Percentiles rank a stretch among this genome's conserved stretches.
These are phyloP conservation scores for Verticillium longisporum DNA, from an alignment of 2,329 filamentous ascomycete species.

Conservation along the genomic window DNA sequence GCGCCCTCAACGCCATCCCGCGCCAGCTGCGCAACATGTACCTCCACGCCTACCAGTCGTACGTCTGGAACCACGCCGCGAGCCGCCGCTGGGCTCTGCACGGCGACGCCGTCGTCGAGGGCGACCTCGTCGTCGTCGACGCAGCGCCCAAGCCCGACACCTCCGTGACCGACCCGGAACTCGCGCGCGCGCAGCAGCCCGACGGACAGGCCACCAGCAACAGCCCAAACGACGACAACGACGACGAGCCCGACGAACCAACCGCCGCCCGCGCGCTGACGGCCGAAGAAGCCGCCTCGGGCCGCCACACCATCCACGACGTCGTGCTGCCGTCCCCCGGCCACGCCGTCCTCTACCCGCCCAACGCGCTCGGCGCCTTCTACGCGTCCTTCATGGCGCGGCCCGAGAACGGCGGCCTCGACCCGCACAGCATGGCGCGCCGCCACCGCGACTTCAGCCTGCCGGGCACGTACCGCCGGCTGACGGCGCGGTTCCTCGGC, in stretches of 20 bases:
- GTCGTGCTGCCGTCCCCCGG: slow-evolving; percentile 89
- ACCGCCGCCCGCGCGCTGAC: slow-evolving; percentile 63
- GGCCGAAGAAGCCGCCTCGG: slow-evolving; percentile 69
- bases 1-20: slow-evolving; percentile 73
- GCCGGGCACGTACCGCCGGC: slow-evolving; percentile 79
- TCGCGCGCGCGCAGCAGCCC: background rate
- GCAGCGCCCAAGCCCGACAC: slow-evolving; percentile 22
- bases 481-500: slow-evolving; percentile 63
- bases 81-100: slow-evolving; percentile 74
- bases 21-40: slow-evolving; percentile 88
- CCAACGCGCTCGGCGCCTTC: slow-evolving; percentile 75
- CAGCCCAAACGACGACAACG: slow-evolving; percentile 38
- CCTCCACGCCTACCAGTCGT: slow-evolving; percentile 90
- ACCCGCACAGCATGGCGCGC: slow-evolving; percentile 82
- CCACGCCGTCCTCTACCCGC: slow-evolving; percentile 80
- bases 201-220: background rate
- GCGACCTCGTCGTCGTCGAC: slow-evolving; percentile 68
- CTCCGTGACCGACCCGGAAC: slow-evolving; percentile 32
- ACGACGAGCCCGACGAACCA: slow-evolving; percentile 41
- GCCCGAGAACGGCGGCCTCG: slow-evolving; percentile 67
- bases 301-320: slow-evolving; percentile 76
- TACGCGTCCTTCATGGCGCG: slow-evolving; percentile 83
- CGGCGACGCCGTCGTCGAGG: slow-evolving; percentile 68
- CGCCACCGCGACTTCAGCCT: slow-evolving; percentile 82
- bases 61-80: slow-evolving; percentile 85